Percentiles rank a stretch among this genome's conserved stretches.
Evolutionary conservation across 257 asterid species (phyloP).

Genomic region (Lycium barbarum): DNA sequence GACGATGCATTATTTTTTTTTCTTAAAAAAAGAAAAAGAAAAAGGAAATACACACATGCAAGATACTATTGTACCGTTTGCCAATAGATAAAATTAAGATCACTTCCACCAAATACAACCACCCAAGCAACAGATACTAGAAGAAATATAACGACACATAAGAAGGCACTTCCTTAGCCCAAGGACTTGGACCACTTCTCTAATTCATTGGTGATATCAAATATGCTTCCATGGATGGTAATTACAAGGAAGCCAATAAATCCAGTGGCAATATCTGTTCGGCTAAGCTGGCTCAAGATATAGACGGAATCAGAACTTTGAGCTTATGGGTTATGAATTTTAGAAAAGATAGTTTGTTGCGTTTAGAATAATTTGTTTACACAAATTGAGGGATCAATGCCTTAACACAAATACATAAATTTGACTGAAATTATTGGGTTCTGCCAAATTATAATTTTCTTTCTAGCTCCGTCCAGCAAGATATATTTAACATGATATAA

Average conservation of each 20-base stretch:
- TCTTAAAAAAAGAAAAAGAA: background rate
- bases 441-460: too few species aligned
- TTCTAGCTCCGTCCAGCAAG: too few species aligned
- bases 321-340: too few species aligned
- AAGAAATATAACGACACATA: background rate
- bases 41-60: background rate
- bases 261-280: background rate
- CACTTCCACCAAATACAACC: background rate
- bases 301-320: too few species aligned
- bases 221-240: background rate
- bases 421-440: too few species aligned
- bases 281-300: background rate
- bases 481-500: too few species aligned
- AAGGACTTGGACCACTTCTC: background rate
- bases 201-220: slow-evolving; percentile 3
- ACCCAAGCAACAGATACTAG: background rate
- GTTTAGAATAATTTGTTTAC: too few species aligned
- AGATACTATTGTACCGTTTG: background rate
- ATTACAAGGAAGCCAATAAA: slow-evolving; percentile 1
- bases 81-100: too few species aligned
- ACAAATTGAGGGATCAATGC: too few species aligned
- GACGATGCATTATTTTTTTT: too few species aligned
- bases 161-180: slow-evolving; percentile 1
- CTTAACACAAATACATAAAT: too few species aligned
- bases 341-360: too few species aligned